Evolutionary conservation across 2,329 filamentous ascomycete species (phyloP).

Genomic region (Chaetomium olivaceum): DNA sequence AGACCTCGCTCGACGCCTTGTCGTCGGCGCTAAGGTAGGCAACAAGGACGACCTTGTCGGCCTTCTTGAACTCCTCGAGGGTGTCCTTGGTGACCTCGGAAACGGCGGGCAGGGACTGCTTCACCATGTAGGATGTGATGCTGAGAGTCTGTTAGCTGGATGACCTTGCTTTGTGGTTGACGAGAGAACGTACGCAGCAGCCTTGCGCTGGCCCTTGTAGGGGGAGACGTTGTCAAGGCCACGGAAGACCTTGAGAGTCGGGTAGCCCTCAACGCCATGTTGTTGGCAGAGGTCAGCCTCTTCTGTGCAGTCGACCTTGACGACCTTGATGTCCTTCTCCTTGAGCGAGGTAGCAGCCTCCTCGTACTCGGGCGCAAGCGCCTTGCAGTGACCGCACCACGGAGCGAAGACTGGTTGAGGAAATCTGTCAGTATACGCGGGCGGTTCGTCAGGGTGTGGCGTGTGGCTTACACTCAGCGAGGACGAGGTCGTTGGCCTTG

Average conservation of each 20-base stretch:
- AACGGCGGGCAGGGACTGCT: slow-evolving; percentile 93
- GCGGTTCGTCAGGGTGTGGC: slow-evolving; percentile 23
- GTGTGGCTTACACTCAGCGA: slow-evolving; percentile 78
- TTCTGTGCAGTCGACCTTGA: slow-evolving; percentile 93
- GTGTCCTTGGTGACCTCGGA: slow-evolving; percentile 79
- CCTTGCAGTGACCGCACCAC: slow-evolving; percentile 99
- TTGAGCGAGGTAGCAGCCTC: slow-evolving; percentile 80
- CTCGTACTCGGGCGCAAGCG: slow-evolving; percentile 89
- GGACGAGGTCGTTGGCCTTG: slow-evolving; percentile 80
- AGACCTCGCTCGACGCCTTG: slow-evolving; percentile 86
- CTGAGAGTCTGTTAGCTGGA: slow-evolving; percentile 38
- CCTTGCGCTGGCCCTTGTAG: slow-evolving; percentile 88
- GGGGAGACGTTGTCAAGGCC: slow-evolving; percentile 77
- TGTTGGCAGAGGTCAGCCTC: slow-evolving; percentile 88
- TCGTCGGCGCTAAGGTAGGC: slow-evolving; percentile 80
- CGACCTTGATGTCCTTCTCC: slow-evolving; percentile 82
- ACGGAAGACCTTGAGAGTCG: slow-evolving; percentile 98
- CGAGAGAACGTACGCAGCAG: slow-evolving; percentile 61
- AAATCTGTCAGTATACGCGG: slow-evolving; percentile 15
- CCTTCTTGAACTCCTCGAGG: slow-evolving; percentile 93
- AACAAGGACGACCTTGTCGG: slow-evolving; percentile 94
- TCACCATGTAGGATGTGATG: slow-evolving; percentile 89
- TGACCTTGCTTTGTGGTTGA: neutral
- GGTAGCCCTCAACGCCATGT: slow-evolving; percentile 94
- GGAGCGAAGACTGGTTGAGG: slow-evolving; percentile 75